These are phyloP conservation scores for Mycena rebaudengoi DNA, from an alignment of 768 basidiomycete genomes.

Conservation along the genomic window DNA sequence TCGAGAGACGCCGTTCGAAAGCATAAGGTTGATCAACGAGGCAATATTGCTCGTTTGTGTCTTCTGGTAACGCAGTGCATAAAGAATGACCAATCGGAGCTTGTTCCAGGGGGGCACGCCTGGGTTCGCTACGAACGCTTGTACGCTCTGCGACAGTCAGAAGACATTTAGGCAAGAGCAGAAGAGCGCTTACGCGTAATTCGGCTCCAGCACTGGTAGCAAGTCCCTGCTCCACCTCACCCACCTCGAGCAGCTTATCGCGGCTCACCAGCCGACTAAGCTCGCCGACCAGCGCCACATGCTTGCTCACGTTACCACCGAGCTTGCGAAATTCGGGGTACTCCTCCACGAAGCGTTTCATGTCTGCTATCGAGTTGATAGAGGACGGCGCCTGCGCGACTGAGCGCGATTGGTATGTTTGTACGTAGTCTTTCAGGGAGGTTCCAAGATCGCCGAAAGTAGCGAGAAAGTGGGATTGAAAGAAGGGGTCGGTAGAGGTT, in stretches of 20 bases:
- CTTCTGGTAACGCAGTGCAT: constrained; percentile 95
- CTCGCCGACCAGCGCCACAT: constrained; percentile 96
- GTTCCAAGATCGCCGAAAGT: constrained; percentile 98
- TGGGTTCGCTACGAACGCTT: constrained; percentile 75
- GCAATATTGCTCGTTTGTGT: constrained; percentile 83
- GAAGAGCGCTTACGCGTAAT: constrained; percentile 65
- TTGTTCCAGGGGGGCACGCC: constrained; percentile 82
- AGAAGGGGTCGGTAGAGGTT: constrained; percentile 92
- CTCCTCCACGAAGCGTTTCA: constrained; percentile 98
- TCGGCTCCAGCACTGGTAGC: constrained; percentile 93
- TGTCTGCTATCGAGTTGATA: constrained; percentile 94
- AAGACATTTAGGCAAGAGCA: background rate
- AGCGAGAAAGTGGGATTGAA: constrained; percentile 86
- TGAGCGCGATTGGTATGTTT: constrained; percentile 90
- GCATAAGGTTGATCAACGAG: constrained; percentile 74
- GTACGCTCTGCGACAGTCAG: constrained; percentile 71
- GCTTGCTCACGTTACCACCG: constrained; percentile 98
- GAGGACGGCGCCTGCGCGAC: constrained; percentile 76
- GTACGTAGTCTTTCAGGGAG: constrained; percentile 90
- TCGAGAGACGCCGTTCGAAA: constrained; percentile 77
- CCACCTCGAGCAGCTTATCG: constrained; percentile 87
- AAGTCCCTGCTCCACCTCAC: constrained; percentile 96
- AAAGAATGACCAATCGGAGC: constrained; percentile 89
- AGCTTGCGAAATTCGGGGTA: constrained; percentile 97
- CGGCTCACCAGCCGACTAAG: constrained; percentile 88